Conservation (phyloP, 2,329 filamentous ascomycete genomes). For the Catunica adiposa region DNA sequence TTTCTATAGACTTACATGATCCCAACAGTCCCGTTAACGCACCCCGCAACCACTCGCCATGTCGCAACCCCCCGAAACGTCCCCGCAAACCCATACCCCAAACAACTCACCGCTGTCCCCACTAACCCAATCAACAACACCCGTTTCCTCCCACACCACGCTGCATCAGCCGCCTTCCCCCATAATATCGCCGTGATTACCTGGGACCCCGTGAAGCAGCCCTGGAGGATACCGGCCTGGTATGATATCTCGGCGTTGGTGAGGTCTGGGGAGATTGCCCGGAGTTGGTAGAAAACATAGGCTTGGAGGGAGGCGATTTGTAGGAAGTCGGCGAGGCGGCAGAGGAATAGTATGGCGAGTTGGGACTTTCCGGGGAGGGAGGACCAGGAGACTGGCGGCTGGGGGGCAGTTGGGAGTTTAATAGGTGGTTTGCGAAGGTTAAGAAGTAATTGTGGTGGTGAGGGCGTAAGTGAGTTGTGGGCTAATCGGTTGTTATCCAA, state of each 20-base stretch:
- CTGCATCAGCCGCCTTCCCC: conserved; percentile 48
- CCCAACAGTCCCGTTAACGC: conserved; percentile 32
- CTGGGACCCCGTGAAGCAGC: conserved; percentile 56
- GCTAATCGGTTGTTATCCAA: too few relatives aligned
- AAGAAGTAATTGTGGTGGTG: too few relatives aligned
- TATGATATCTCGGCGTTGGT: conserved; percentile 41
- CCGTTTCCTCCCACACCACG: conserved; percentile 46
- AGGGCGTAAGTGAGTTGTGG: background rate
- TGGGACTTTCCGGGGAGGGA: conserved; percentile 56
- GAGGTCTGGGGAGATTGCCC: conserved; percentile 42
- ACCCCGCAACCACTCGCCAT: conserved; percentile 50
- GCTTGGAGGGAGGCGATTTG: conserved; percentile 52
- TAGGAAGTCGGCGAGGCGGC: conserved; percentile 56
- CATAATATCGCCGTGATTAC: conserved; percentile 58
- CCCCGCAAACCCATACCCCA: conserved; percentile 57
- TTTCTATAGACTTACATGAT: conserved; percentile 28
- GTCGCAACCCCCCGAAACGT: conserved; percentile 47
- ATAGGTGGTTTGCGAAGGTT: background rate
- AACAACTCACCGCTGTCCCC: conserved; percentile 47
- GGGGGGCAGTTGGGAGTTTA: background rate
- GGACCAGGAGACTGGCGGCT: conserved; percentile 43
- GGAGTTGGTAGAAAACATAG: conserved; percentile 63
- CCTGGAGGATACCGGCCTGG: conserved; percentile 54
- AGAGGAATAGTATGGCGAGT: conserved; percentile 50
- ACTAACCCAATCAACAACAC: conserved; percentile 54